Evolutionary conservation across 2,329 filamentous ascomycete genomes (phyloP), one percentile per base, ranked within the genome.

Genomic region (Pyricularia sp.): DNA sequence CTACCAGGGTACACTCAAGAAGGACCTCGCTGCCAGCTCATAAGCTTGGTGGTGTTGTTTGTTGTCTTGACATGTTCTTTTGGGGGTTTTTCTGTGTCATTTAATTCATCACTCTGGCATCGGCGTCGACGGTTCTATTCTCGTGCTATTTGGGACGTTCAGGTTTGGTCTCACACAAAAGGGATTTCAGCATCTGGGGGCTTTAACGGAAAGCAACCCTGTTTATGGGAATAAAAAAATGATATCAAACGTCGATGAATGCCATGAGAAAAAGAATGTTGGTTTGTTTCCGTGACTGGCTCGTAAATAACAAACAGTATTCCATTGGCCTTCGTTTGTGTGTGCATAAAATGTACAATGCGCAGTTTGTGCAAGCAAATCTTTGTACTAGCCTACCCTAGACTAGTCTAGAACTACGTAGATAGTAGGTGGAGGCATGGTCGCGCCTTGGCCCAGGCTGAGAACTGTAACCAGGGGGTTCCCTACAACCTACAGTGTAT

Each of bases 1-100:
- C 79, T 94, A 91, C 86, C 80, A 96, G 82, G 94, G 94, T 84
- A 96, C 92, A 67, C 91, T 99, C 90, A 99, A 99, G 92, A 99
- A 97, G 91, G 94, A 99, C 74, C 78, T 86, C 67, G 79, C 76
- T 70, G 71, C 78, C 73, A 82, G 71, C 75, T 75, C 75, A 68
- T 79, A 78, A 73, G 74, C 78, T 77, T 73, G 78, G 73, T 73
- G 24, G n/a, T 44, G 40, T 61, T 55, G n/a, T n/a, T 26, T n/a
- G 28, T 53, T 61, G 22, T 64, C 31, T 16, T 57, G 65, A 62
- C 8, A 19, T 57, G 61, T 53, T 62, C 26, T 44, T 12, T 59
- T 35, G 49, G 60, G 62, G 62, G 7, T 63, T 31, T 28, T 24
- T 44, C 24, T 59, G 55, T 59, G 55, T 59, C 55, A 59, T 59